Evolutionary conservation across 192 early-diverging fungal species (phyloP), one percentile per base, ranked within the genome.

Genomic region (Coemansia sp.): DNA sequence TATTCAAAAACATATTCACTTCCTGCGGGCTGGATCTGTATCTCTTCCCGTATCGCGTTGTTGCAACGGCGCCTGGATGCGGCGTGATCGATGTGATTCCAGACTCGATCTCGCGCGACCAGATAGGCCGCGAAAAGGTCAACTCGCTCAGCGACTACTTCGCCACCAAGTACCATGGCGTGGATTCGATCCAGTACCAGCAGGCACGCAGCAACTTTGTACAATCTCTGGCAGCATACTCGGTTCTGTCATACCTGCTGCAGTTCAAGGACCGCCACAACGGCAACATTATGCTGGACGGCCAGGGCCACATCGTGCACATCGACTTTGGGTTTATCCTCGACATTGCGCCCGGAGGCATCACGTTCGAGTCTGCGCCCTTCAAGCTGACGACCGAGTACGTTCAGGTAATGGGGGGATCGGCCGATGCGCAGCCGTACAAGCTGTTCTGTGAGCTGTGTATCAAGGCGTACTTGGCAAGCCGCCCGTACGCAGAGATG

Each of bases 321-420:
- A 97, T 99, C 63, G 96, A 99, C 76, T 99, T 99, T 70, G 97
- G 97, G 15, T 99, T 98, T 73, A 96, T 99, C 64, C 85, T 99
- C 50, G 94, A 95, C 60, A 98, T 99, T 73, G 91, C 95, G n/a
- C 96, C 96, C 10, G 97, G 97, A 67, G 97, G 97, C 13, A 91
- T 93, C 59, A 94, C 87, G 19, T 92, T 99, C 67, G 97, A 99
- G 77, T 91, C 86, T 6, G 90, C 94, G 13, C 97, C 97, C 4
- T 99, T 98, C 88, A 99, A 99, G 76, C 81, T 99, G 64, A 99
- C 97, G 0, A 86, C 92, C 29, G 97, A 99, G 83, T 96, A 97
- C 89, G 88, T 99, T 48, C 85, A 92, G 65, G 91, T 99, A 32
- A 93, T 99, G 94, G 96, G 97, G 38, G 93, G 92, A n/a, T 87